phyloP scores from a whole-genome alignment of 345 rosid genomes.

The Alliaria petiolata region DNA sequence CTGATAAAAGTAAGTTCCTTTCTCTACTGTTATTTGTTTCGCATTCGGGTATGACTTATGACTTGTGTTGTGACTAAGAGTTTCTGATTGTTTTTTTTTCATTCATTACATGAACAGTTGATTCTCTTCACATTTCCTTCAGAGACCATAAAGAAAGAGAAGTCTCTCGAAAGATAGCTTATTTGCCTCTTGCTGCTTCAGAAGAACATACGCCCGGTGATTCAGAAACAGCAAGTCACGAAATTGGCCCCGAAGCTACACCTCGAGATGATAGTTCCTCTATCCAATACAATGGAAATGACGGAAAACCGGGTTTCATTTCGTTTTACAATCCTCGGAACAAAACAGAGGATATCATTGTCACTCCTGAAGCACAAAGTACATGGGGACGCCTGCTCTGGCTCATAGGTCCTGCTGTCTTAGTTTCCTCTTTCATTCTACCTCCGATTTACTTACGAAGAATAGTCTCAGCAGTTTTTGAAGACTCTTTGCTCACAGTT shows the following conservation, averaged over 20 bases:
- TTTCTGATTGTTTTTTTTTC: conserved; percentile 9
- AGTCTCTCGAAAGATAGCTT: conserved; percentile 34
- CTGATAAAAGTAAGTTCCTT: conserved; percentile 47
- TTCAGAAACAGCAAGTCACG: conserved; percentile 35
- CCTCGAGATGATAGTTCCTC: conserved; percentile 34
- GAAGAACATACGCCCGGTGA: conserved; percentile 38
- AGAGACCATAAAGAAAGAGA: conserved; percentile 32
- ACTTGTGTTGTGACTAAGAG: not conserved
- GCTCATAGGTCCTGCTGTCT: conserved; percentile 85
- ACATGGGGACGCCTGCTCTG: conserved; percentile 57
- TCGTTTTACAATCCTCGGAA: conserved; percentile 66
- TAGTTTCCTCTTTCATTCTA: conserved; percentile 85
- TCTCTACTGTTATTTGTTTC: not conserved
- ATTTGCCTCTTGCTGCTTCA: conserved; percentile 35
- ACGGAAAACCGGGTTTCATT: conserved; percentile 75
- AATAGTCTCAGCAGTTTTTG: conserved; percentile 76
- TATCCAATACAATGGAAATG: conserved; percentile 42
- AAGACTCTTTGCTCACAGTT: conserved; percentile 96
- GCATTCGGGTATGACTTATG: not conserved
- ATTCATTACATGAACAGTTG: conserved; percentile 34
- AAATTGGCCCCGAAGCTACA: conserved; percentile 34
- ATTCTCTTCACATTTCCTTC: conserved; percentile 22
- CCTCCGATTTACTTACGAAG: conserved; percentile 80
- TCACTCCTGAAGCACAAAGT: conserved; percentile 33
- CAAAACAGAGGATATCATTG: conserved; percentile 36